These are phyloP conservation scores for Aspergillus avenaceus DNA, from an alignment of 495 filamentous ascomycete species.

Conservation along the genomic window DNA sequence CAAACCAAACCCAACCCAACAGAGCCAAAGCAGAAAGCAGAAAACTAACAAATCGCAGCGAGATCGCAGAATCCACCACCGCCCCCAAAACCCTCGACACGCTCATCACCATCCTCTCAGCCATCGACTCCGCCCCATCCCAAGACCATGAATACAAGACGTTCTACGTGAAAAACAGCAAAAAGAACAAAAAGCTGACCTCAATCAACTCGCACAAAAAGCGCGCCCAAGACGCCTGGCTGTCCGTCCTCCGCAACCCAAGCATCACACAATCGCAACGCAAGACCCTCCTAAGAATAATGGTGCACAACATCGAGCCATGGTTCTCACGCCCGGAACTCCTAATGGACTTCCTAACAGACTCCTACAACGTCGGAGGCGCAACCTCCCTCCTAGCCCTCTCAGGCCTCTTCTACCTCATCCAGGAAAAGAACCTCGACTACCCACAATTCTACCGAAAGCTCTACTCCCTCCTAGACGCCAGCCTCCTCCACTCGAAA, in stretches of 20 bases:
- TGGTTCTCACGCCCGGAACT: constrained; percentile 83
- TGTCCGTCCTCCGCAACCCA: constrained; percentile 69
- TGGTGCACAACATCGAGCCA: constrained; percentile 73
- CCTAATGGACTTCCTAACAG: constrained; percentile 96
- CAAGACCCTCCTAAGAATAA: constrained; percentile 70
- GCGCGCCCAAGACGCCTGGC: constrained; percentile 77
- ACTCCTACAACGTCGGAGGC: constrained; percentile 83
- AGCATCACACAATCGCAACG: constrained; percentile 62
- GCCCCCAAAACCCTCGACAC: constrained; percentile 44
- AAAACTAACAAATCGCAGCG: constrained; percentile 28
- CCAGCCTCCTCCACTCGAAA: constrained; percentile 83
- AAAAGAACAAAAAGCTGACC: constrained; percentile 50
- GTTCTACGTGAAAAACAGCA: constrained; percentile 66
- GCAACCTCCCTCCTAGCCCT: constrained; percentile 82
- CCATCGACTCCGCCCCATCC: constrained; percentile 59
- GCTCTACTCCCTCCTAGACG: constrained; percentile 85
- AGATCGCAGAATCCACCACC: constrained; percentile 27
- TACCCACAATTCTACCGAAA: constrained; percentile 94
- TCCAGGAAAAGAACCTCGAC: constrained; percentile 88
- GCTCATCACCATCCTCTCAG: constrained; percentile 59
- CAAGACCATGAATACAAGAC: constrained; percentile 59
- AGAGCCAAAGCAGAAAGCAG: constrained; percentile 8
- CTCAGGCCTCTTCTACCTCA: constrained; percentile 92
- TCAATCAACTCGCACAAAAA: constrained; percentile 44
- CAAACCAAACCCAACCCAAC: background rate